phyloP scores from a whole-genome alignment of 495 filamentous ascomycete species.

The Xylaria acuta region DNA sequence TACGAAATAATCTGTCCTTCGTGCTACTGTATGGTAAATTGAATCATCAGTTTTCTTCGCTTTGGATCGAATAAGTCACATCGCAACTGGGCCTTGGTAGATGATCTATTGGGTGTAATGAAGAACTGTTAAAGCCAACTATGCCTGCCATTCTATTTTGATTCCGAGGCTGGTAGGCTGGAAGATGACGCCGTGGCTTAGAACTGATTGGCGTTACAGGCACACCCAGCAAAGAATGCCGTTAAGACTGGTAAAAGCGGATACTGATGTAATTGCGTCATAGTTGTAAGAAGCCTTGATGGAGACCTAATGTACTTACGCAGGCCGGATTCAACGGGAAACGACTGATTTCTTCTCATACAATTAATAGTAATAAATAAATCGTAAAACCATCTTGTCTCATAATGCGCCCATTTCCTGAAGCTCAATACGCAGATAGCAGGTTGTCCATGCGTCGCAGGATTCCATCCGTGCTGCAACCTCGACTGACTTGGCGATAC shows the following conservation, averaged over 20 bases:
- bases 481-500: slow-evolving; percentile 40
- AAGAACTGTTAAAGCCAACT: too few species aligned
- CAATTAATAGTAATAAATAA: neutral
- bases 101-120: too few species aligned
- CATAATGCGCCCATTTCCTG: slow-evolving; percentile 19
- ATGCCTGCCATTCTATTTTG: too few species aligned
- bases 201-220: neutral
- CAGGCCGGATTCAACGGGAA: neutral
- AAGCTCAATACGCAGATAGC: slow-evolving; percentile 21
- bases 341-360: neutral
- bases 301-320: neutral
- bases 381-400: neutral
- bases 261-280: slow-evolving; percentile 9
- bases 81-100: too few species aligned
- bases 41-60: neutral
- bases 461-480: slow-evolving; percentile 16
- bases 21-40: neutral
- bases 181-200: slow-evolving; percentile 8
- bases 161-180: neutral
- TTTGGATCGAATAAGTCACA: neutral
- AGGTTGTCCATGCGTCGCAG: slow-evolving; percentile 8
- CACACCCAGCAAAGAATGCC: neutral
- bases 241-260: neutral
- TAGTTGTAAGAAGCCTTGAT: neutral
- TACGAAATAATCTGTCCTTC: neutral